Base-by-base conservation (phyloP, 139 green algal species). In the Micractinium sp. region DNA sequence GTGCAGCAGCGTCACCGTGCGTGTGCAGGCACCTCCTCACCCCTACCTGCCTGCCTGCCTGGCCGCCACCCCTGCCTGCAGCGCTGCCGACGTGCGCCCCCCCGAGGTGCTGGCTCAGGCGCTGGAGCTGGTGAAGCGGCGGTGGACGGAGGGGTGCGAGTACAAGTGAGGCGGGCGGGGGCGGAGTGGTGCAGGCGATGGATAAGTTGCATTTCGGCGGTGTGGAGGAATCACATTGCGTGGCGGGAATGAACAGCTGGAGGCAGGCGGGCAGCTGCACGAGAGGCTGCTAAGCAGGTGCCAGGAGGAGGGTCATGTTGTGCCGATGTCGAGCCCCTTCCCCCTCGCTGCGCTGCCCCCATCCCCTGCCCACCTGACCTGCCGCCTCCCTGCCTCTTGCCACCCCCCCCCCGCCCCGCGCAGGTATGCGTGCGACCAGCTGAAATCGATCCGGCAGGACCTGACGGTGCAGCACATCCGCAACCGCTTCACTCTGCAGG, bases 371-470 rank as follows among this genome's bases (percentile, higher is more conserved):
- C 63, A 71, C 63, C 69, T 76, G 69, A 4, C 25, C 69, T 15
- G 27, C 25, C 69, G 13, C 12, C 27, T 76, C 12, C 69, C 69
- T 33, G 25, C 25, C 27, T 36, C 69, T 4, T 78, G 67, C 22
- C 20, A 33, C 5, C 22, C 67, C 31, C 19, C 67, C 67, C 67
- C n/a, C 67, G 19, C 22, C 39, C 0, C 39, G 41, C 0, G 82
- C 41, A 75, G 1, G 63, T 96, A 91, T n/a, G 90, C 89, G 2
- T 95, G 93, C 33, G 92, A 94, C 61, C 96, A 98, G 94, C 94
- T 98, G 35, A 98, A 98, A 90, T 92, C 89, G 23, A 97, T 98
- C 15, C 94, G 96, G 27, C 94, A 96, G 91, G 95, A 98, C 87
- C 85, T 96, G 5, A 97, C 95, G 0, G 92, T 98, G 71, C 96